These are phyloP conservation scores for Pseudocercospora eumusae DNA, from an alignment of 2,329 filamentous ascomycete species.

Conservation along the genomic window DNA sequence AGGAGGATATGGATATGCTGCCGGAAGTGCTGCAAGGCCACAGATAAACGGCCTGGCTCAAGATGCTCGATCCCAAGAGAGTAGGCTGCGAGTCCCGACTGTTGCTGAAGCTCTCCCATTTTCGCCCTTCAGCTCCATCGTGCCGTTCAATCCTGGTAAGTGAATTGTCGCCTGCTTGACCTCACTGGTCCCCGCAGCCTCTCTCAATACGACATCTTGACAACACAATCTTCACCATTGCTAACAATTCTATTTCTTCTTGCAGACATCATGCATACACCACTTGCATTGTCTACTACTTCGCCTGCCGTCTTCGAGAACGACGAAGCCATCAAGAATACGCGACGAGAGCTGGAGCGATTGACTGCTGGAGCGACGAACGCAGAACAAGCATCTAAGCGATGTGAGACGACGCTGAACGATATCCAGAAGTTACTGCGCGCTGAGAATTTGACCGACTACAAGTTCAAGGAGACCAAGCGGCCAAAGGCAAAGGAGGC, in stretches of 20 bases:
- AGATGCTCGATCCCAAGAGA: conserved; percentile 14
- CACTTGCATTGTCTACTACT: conserved; percentile 45
- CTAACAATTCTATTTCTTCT: background rate
- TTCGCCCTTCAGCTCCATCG: conserved; percentile 76
- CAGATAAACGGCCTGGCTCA: conserved; percentile 23
- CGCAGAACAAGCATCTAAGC: conserved; percentile 61
- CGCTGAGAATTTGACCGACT: conserved; percentile 68
- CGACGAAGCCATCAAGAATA: conserved; percentile 27
- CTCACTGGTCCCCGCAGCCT: conserved; percentile 14
- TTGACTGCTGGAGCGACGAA: conserved; percentile 70
- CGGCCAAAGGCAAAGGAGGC: conserved; percentile 14
- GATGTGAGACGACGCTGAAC: conserved; percentile 69
- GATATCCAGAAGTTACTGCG: conserved; percentile 75
- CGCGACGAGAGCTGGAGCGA: conserved; percentile 57
- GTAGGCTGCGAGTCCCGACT: conserved; percentile 43
- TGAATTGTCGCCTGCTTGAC: conserved; percentile 56
- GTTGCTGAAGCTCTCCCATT: conserved; percentile 78
- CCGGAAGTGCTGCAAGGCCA: conserved; percentile 6
- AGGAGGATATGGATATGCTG: background rate
- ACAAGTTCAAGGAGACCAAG: conserved; percentile 49
- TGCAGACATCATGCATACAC: conserved; percentile 50
- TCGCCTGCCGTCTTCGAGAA: conserved; percentile 41
- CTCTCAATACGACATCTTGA: background rate
- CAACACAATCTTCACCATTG: conserved; percentile 9
- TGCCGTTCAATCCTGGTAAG: conserved; percentile 74